Evolutionary conservation across 2,329 filamentous ascomycete genomes (phyloP).

Genomic region (Venturia effusa): DNA sequence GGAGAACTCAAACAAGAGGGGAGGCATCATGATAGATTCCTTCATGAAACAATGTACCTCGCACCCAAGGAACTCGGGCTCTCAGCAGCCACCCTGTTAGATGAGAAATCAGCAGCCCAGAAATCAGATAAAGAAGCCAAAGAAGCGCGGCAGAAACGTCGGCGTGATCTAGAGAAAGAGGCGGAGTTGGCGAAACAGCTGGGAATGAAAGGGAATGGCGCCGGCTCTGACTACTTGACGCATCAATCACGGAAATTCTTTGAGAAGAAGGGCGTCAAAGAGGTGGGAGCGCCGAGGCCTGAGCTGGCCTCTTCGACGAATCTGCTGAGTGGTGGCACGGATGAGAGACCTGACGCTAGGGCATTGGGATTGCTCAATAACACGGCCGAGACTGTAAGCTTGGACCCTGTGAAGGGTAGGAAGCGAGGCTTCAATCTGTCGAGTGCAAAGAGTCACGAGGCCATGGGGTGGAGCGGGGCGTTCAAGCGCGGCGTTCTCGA

Average conservation of each 20-base stretch:
- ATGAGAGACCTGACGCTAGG: slow-evolving; percentile 19
- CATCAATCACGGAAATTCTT: slow-evolving; percentile 11
- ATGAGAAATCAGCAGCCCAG: slow-evolving; percentile 45
- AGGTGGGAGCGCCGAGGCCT: slow-evolving; percentile 14
- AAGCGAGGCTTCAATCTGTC: slow-evolving; percentile 19
- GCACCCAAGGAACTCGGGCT: slow-evolving; percentile 23
- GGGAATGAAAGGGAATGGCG: slow-evolving; percentile 23
- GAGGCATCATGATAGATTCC: slow-evolving; percentile 44
- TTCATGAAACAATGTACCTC: slow-evolving; percentile 40
- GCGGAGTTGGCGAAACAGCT: slow-evolving; percentile 59
- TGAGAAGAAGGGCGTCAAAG: slow-evolving; percentile 12
- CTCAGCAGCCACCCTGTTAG: slow-evolving; percentile 53
- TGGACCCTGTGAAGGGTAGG: slow-evolving; percentile 34
- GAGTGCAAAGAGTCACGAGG: slow-evolving; percentile 20
- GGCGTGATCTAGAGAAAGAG: slow-evolving; percentile 58
- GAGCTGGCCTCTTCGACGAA: slow-evolving; percentile 9
- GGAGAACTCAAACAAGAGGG: slow-evolving; percentile 22
- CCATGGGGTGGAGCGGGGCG: slow-evolving; percentile 39
- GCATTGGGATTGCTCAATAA: slow-evolving; percentile 34
- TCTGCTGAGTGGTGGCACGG: slow-evolving; percentile 12
- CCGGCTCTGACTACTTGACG: slow-evolving; percentile 6
- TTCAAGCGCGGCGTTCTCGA: slow-evolving; percentile 30
- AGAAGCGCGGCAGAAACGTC: slow-evolving; percentile 27
- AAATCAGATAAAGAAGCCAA: slow-evolving; percentile 28
- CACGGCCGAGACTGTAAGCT: slow-evolving; percentile 30